Percentiles rank a stretch among this genome's conserved stretches.
phyloP scores from a whole-genome alignment of 1,139 yeast species.

The Meyerozyma smithsonii region DNA sequence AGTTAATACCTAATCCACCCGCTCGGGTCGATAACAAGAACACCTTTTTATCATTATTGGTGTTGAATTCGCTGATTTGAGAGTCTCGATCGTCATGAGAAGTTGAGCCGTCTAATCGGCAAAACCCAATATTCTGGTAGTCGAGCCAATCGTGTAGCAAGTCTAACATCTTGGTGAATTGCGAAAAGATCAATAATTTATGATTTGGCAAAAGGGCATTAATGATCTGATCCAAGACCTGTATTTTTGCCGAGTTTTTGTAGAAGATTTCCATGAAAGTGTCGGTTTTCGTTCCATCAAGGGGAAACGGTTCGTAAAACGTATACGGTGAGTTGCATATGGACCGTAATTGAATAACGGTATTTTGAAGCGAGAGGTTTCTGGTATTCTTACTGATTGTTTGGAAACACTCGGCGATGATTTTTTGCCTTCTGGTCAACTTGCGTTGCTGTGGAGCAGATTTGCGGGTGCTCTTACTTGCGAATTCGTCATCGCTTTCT shows the following conservation, averaged over 20 bases:
- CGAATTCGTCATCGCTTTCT: slow-evolving; percentile 27
- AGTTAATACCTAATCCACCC: slow-evolving; percentile 89
- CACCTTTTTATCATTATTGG: slow-evolving; percentile 29
- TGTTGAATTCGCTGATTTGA: slow-evolving; percentile 53
- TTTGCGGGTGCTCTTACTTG: slow-evolving; percentile 4
- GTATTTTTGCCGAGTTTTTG: slow-evolving; percentile 65
- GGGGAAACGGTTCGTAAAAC: slow-evolving; percentile 72
- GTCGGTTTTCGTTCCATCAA: slow-evolving; percentile 27
- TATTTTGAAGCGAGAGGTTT: slow-evolving; percentile 46
- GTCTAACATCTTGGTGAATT: slow-evolving; percentile 76
- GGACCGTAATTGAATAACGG: slow-evolving; percentile 77
- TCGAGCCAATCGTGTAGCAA: slow-evolving; percentile 63
- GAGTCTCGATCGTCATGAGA: slow-evolving; percentile 60
- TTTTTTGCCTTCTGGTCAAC: slow-evolving; percentile 11
- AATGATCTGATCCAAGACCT: slow-evolving; percentile 60
- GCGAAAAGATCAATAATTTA: slow-evolving; percentile 76
- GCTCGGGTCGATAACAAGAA: slow-evolving; percentile 87
- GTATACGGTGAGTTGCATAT: slow-evolving; percentile 83
- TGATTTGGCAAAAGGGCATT: slow-evolving; percentile 50
- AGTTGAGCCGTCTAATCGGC: slow-evolving; percentile 77
- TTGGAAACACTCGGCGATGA: slow-evolving; percentile 15
- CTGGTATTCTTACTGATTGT: slow-evolving; percentile 19
- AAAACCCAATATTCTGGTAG: slow-evolving; percentile 34
- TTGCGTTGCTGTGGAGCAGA: slow-evolving; percentile 5
- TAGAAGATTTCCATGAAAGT: slow-evolving; percentile 30